phyloP scores from a whole-genome alignment of 306 rosid species.

The Dicorynia guianensis region DNA sequence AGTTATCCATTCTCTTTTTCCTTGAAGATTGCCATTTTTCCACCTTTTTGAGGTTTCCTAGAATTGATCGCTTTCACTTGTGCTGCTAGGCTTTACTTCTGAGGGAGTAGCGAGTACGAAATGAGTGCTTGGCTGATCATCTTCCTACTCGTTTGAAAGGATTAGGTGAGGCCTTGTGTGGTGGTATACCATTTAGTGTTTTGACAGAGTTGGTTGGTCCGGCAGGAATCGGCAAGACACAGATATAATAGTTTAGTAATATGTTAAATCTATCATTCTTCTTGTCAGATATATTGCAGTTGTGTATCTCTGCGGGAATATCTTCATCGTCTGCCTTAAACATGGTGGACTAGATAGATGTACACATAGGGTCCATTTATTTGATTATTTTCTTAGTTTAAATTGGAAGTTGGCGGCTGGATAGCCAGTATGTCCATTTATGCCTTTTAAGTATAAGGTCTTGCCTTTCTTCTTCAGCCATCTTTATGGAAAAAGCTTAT shows the following conservation, averaged over 20 bases:
- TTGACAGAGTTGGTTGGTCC: conserved; percentile 98
- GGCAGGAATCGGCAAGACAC: conserved; percentile 93
- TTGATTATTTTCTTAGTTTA: not conserved
- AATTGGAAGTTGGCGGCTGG: not conserved
- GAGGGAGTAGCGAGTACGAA: conserved; percentile 72
- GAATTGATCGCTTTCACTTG: conserved; percentile 42
- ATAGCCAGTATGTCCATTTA: not conserved
- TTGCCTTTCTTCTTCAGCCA: not conserved
- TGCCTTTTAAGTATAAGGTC: not conserved
- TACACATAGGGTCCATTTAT: not conserved
- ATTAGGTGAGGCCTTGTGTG: conserved; percentile 83
- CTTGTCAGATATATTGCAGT: not conserved
- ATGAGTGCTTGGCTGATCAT: conserved; percentile 76
- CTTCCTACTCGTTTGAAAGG: conserved; percentile 87
- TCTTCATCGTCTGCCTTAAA: not conserved
- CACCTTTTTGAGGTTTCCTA: not conserved
- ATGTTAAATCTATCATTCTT: not conserved
- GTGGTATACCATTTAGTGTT: conserved; percentile 91
- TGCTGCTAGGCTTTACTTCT: conserved; percentile 62
- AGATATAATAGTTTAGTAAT: conserved; percentile 48
- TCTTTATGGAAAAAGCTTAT: not conserved
- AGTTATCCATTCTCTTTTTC: not conserved
- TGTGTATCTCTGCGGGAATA: conserved; percentile 8
- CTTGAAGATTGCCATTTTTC: not conserved
- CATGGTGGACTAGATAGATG: not conserved